Evolutionary conservation across 495 filamentous ascomycete genomes (phyloP).

Genomic region (Pseudoneurospora amorphoporcata): DNA sequence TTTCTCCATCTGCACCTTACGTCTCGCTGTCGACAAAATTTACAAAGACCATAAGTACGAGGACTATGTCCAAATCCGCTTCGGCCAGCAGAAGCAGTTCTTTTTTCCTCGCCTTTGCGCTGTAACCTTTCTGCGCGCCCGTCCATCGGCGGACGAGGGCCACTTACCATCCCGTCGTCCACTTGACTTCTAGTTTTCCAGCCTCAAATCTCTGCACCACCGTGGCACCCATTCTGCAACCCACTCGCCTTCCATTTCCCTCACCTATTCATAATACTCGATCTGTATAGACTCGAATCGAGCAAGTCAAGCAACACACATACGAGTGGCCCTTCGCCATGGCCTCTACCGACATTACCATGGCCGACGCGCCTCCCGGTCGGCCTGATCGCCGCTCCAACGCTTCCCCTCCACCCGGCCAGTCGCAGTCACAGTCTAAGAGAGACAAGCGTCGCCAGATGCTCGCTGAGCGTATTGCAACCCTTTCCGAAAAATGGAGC

Average conservation of each 20-base stretch:
- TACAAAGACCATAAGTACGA: not conserved
- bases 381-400: conserved; percentile 19
- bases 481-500: conserved; percentile 63
- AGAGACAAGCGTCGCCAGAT: conserved; percentile 78
- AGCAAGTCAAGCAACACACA: not conserved
- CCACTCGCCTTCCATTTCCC: not conserved
- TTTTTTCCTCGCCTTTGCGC: not conserved
- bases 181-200: not conserved
- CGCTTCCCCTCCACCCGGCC: conserved; percentile 19
- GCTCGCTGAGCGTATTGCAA: conserved; percentile 62
- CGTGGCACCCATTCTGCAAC: not conserved
- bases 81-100: not conserved
- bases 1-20: not conserved
- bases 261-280: not conserved
- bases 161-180: not conserved
- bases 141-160: not conserved
- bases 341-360: conserved; percentile 21
- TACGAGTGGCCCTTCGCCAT: conserved; percentile 9
- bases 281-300: not conserved
- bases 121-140: not conserved
- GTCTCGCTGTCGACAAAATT: not conserved
- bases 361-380: conserved; percentile 14
- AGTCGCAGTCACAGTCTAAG: conserved; percentile 51
- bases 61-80: not conserved
- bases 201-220: not conserved